Conservation (phyloP, 371 early-diverging fungal species). For the Vavraia culicis region DNA sequence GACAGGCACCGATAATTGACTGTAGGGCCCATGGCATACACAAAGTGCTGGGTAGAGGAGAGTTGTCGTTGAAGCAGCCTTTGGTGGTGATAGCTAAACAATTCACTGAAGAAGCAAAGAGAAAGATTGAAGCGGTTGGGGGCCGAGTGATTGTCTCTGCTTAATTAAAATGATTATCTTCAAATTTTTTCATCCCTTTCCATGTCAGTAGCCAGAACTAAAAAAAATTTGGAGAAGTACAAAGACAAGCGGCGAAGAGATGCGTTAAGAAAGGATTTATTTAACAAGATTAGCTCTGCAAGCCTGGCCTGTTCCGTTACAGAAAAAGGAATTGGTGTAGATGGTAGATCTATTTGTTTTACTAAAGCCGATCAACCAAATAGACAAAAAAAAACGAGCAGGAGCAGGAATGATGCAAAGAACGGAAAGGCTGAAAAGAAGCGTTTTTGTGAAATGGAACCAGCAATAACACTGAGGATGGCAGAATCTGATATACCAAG, state of each 20-base stretch:
- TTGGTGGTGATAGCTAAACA: conserved; percentile 86
- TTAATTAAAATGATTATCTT: conserved; percentile 20
- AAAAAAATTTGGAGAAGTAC: conserved; percentile 7
- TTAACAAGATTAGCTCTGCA: neutral
- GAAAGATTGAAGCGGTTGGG: conserved; percentile 90
- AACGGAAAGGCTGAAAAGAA: no score
- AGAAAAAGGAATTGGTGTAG: neutral
- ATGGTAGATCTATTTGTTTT: conserved; percentile 8
- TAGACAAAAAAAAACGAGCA: no score
- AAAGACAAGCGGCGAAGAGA: conserved; percentile 5
- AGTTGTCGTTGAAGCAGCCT: conserved; percentile 58
- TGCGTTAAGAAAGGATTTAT: conserved; percentile 1
- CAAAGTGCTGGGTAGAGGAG: conserved; percentile 86
- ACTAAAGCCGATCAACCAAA: no score
- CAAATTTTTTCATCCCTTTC: neutral
- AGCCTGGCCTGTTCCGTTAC: neutral
- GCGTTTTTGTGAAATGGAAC: no score
- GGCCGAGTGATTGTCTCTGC: conserved; percentile 52
- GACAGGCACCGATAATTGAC: conserved; percentile 46
- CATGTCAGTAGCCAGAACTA: conserved; percentile 1
- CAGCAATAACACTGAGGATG: no score
- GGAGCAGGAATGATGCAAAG: no score
- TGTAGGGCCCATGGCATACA: conserved; percentile 54
- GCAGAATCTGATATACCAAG: no score
- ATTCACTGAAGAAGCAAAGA: conserved; percentile 73